Conservation (phyloP, 805 yeast genomes). For the Saturnispora saitoi region DNA sequence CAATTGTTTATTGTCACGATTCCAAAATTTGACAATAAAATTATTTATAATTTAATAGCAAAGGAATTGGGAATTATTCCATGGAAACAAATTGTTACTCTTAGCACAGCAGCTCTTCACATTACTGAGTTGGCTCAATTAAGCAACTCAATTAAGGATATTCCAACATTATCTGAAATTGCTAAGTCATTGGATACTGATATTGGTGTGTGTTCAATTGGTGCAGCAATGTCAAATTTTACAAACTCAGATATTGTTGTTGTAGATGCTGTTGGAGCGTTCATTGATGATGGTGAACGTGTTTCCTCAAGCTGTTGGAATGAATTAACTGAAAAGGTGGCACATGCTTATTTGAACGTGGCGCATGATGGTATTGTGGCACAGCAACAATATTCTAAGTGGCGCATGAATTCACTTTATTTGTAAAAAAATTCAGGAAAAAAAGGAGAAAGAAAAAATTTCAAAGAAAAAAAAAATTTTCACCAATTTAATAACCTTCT, state of each 20-base stretch:
- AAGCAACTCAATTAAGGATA: not conserved
- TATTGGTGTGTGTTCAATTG: slow-evolving; percentile 1
- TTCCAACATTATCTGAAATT: not conserved
- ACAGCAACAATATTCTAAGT: not conserved
- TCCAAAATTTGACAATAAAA: slow-evolving; percentile 19
- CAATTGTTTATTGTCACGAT: slow-evolving; percentile 13
- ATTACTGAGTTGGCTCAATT: not conserved
- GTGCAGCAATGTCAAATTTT: slow-evolving; percentile 1
- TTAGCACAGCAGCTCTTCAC: slow-evolving; percentile 1
- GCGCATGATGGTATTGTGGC: not conserved
- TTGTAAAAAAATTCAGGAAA: not conserved
- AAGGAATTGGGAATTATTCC: not conserved
- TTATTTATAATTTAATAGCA: slow-evolving; percentile 21
- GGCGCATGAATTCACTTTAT: slow-evolving; percentile 1
- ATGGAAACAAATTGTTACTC: not conserved
- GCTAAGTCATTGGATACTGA: not conserved
- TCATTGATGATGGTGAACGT: slow-evolving; percentile 3
- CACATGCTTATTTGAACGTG: not conserved
- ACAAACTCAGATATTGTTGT: not conserved
- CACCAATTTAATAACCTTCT: not conserved
- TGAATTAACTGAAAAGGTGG: not conserved
- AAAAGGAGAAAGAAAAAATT: not conserved
- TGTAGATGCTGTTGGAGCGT: not conserved
- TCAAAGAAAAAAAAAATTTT: slow-evolving; percentile 4
- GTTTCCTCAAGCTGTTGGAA: not conserved